Percentiles rank a stretch among this genome's conserved stretches.
Evolutionary conservation across 768 basidiomycete species (phyloP).

Genomic region (Podaxis sp.): DNA sequence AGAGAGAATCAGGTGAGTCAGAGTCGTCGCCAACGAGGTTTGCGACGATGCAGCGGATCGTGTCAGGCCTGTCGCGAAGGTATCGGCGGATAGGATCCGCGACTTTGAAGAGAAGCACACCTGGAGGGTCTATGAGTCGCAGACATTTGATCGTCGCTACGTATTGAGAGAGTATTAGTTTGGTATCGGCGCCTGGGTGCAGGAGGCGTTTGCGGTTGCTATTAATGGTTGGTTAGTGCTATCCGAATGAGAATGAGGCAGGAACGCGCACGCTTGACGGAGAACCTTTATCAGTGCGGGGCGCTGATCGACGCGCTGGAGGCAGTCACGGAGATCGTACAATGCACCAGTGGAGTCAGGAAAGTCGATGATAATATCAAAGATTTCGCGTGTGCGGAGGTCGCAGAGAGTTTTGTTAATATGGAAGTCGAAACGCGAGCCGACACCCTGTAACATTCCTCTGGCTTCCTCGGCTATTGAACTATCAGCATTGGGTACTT

Average conservation of each 20-base stretch:
- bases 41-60: constrained; percentile 90
- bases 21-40: constrained; percentile 81
- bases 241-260: neutral
- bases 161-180: constrained; percentile 86
- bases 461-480: constrained; percentile 68
- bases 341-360: constrained; percentile 86
- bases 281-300: constrained; percentile 72
- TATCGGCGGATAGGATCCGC: constrained; percentile 91
- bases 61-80: constrained; percentile 85
- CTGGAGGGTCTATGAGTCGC: constrained; percentile 87
- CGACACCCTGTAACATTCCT: constrained; percentile 71
- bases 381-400: constrained; percentile 81
- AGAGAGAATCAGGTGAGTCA: constrained; percentile 74
- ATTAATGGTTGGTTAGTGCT: constrained; percentile 8
- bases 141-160: constrained; percentile 91
- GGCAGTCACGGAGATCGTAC: constrained; percentile 85
- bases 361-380: constrained; percentile 94
- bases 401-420: constrained; percentile 90
- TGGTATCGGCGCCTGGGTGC: constrained; percentile 95
- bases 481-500: constrained; percentile 10
- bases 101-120: constrained; percentile 90
- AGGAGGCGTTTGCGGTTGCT: constrained; percentile 87
- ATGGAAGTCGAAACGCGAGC: constrained; percentile 87
- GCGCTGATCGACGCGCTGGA: constrained; percentile 80
- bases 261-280: constrained; percentile 66